Percentiles rank a stretch among this genome's conserved stretches.
These are phyloP conservation scores for Cladosporium sp. DNA, from an alignment of 2,329 filamentous ascomycete species.

Conservation along the genomic window DNA sequence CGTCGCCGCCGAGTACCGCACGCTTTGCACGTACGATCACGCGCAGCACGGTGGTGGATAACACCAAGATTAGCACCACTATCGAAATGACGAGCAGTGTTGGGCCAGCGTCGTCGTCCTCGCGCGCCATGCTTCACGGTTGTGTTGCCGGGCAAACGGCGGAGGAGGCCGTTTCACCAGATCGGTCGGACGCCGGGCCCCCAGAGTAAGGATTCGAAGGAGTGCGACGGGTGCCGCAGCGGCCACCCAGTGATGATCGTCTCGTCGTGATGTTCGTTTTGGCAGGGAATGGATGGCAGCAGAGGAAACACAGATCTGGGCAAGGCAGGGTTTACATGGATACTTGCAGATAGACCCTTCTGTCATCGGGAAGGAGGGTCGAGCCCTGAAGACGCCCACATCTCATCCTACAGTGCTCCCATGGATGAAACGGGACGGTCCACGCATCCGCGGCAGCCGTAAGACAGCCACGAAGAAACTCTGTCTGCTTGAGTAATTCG, in stretches of 20 bases:
- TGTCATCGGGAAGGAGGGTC: not conserved
- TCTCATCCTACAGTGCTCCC: not conserved
- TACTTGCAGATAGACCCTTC: no score
- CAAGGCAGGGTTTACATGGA: no score
- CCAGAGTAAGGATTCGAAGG: not conserved
- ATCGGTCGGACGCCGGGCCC: not conserved
- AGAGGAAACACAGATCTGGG: no score
- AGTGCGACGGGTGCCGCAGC: not conserved
- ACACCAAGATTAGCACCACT: constrained; percentile 1
- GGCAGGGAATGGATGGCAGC: no score
- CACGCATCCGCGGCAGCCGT: not conserved
- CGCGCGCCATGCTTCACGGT: constrained; percentile 3
- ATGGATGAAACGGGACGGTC: not conserved
- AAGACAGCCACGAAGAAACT: no score
- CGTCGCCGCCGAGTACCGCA: constrained; percentile 29
- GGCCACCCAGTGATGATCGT: no score
- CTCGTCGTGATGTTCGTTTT: no score
- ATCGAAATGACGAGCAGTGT: constrained; percentile 9
- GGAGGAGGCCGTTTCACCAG: not conserved
- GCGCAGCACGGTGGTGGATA: constrained; percentile 5
- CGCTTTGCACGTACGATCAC: constrained; percentile 3
- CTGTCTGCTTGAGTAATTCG: no score
- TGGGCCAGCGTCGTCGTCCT: constrained; percentile 7
- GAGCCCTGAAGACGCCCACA: not conserved
- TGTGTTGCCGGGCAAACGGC: not conserved